Evolutionary conservation across 192 early-diverging fungal species (phyloP).

Genomic region (Linnemannia hyalina): DNA sequence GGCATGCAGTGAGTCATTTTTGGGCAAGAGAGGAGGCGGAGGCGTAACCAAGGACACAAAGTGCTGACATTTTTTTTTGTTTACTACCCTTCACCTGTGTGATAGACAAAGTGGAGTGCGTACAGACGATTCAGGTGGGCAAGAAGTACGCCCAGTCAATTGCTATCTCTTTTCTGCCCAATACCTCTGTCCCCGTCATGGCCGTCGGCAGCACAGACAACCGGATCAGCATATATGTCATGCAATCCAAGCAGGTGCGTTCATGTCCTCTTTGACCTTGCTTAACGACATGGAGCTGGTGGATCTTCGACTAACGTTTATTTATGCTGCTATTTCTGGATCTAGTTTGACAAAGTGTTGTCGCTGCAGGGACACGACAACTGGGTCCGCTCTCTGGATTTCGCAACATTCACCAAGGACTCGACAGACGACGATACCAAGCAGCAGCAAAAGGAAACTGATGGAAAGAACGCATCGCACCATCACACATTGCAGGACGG

Average conservation of each 20-base stretch:
- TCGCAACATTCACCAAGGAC: slow-evolving; percentile 70
- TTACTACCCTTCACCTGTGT: too few species aligned
- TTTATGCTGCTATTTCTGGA: not conserved
- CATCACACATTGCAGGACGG: slow-evolving; percentile 73
- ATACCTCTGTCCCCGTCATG: slow-evolving; percentile 73
- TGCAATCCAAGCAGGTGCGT: slow-evolving; percentile 49
- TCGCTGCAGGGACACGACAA: slow-evolving; percentile 91
- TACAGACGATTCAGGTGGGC: slow-evolving; percentile 80
- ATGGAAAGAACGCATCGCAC: slow-evolving; percentile 9
- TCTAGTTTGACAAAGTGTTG: slow-evolving; percentile 73
- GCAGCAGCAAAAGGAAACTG: not conserved
- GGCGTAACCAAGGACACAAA: not conserved
- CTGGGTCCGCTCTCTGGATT: slow-evolving; percentile 90
- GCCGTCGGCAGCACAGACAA: slow-evolving; percentile 89
- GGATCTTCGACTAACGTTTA: slow-evolving; percentile 10
- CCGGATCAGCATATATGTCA: slow-evolving; percentile 77
- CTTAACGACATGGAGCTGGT: too few species aligned
- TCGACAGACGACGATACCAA: slow-evolving; percentile 11
- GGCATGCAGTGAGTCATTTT: slow-evolving; percentile 1
- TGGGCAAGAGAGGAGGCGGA: not conserved
- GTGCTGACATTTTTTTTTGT: not conserved
- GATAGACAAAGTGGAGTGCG: slow-evolving; percentile 62
- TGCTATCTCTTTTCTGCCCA: slow-evolving; percentile 77
- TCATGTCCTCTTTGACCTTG: not conserved
- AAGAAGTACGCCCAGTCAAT: slow-evolving; percentile 77